Evolutionary conservation across 768 basidiomycete genomes (phyloP), one percentile per base, ranked within the genome.

Genomic region (Lentinula detonsa): DNA sequence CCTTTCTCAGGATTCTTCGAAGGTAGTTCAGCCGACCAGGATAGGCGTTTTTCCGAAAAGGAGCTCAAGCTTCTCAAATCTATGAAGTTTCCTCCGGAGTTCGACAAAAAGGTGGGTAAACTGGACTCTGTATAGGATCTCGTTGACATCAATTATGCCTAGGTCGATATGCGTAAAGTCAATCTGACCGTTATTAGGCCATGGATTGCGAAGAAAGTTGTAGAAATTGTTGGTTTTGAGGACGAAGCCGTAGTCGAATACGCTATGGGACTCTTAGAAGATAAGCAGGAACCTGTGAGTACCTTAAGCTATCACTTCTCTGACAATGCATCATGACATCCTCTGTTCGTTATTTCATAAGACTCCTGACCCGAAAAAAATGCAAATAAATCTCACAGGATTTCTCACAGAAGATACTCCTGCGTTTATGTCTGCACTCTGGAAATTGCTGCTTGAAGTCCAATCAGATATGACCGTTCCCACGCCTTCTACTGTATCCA

Each of bases 161-260:
- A 91, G 91, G 94, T 97, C 49, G 95, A 98, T 71, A 90, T 95
- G 84, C 85, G 92, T 39, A 95, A 98, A 80, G 94, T 98, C 63
- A 97, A 98, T 72, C 67, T 98, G 63, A 78, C 83, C n/a, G 94
- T 98, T 66, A 91, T 99, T 69, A 81, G 91, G 62, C 93, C 94
- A 2, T 99, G 97, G 97, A 87, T 98, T 62, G 90, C 92, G 13
- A 94, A 93, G 80, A 91, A 92, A 73, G 88, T 97, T 61, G 83
- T 90, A 3, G 91, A 95, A 61, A 81, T 97, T 18, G 85, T 95
- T 46, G 93, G 95, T 2, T 86, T 98, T 40, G 97, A 99, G 68
- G 97, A 99, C 73, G 97, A 99, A 71, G 88, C 98, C 46, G 88
- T 98, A 45, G 87, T 98, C 33, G 96, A 98, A 70, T 98, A 97